Evolutionary conservation across 2,329 filamentous ascomycete species (phyloP), one percentile per base, ranked within the genome.

Genomic region (Ampelomyces quisqualis): DNA sequence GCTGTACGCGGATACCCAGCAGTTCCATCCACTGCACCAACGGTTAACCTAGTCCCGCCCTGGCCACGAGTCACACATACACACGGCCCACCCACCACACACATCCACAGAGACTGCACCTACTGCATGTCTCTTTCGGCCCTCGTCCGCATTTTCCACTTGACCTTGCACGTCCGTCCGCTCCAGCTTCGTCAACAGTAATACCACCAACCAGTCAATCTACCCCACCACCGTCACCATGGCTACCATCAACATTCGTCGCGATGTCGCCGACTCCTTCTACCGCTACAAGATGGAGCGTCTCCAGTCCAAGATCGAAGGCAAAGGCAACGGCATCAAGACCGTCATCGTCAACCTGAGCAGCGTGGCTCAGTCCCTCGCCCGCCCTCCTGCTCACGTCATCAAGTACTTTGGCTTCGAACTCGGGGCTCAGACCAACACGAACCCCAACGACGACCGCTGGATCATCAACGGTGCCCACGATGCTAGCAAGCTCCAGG

Each of bases 201-300:
- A 64, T 54, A 38, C 37, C 28, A 19, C 62, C 55, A 58, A 55
- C 64, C 61, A 69, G 31, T 26, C 43, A 37, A 36, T 31, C 45
- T 40, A 47, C 42, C 42, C 34, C 58, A 63, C 57, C 47, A 76
- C 73, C 75, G 76, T 76, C 82, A 90, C 64, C 74, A 97, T 97
- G 93, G 85, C 88, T 81, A 90, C 88, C 77, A 80, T 98, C 82
- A 98, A 98, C 77, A 90, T 97, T 75, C 90, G 90, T 74, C 89
- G 62, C 68, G 91, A 97, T 86, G 86, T 95, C 77, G 86, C 85
- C 79, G 93, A 98, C 77, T 86, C 86, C 76, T 98, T 96, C 84
- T 98, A 98, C 78, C 93, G 93, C 73, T 98, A 98, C 85, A 98
- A 98, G 84, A 98, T 98, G 93, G 93, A 97, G 78, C 86, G 84